Percentiles rank a stretch among this genome's conserved stretches.
phyloP scores from a whole-genome alignment of 768 basidiomycete species.

The Daedalea quercina region DNA sequence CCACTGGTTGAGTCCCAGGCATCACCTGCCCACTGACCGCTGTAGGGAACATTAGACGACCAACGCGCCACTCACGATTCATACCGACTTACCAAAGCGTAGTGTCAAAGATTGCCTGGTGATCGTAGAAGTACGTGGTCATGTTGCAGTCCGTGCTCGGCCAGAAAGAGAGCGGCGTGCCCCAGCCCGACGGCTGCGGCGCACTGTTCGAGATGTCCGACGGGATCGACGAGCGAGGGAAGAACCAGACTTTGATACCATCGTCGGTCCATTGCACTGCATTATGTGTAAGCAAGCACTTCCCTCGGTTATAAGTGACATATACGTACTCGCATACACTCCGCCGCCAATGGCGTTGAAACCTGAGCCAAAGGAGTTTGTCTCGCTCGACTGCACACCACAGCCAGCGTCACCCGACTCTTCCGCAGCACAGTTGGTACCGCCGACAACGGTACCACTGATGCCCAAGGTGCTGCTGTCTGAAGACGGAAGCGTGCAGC shows the following conservation, averaged over 20 bases:
- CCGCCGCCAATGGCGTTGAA: slow-evolving; percentile 85
- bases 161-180: slow-evolving; percentile 73
- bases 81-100: slow-evolving; percentile 62
- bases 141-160: slow-evolving; percentile 70
- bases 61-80: not conserved
- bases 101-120: slow-evolving; percentile 79
- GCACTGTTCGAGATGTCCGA: slow-evolving; percentile 61
- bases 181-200: slow-evolving; percentile 74
- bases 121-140: slow-evolving; percentile 69
- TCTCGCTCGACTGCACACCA: slow-evolving; percentile 56
- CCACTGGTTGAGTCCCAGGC: slow-evolving; percentile 69
- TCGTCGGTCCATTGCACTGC: slow-evolving; percentile 70
- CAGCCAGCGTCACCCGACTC: slow-evolving; percentile 76
- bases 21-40: slow-evolving; percentile 86
- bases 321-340: slow-evolving; percentile 77
- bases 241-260: slow-evolving; percentile 82
- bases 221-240: slow-evolving; percentile 68
- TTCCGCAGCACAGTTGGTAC: slow-evolving; percentile 66
- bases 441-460: slow-evolving; percentile 57
- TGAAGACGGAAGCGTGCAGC: slow-evolving; percentile 57
- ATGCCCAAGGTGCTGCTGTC: slow-evolving; percentile 44
- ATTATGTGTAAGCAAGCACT: slow-evolving; percentile 7
- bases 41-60: slow-evolving; percentile 18
- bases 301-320: slow-evolving; percentile 6
- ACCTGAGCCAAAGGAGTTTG: slow-evolving; percentile 65